Conservation (phyloP, 176 grass and related monocot genomes). For the Tillandsia fasciculata region DNA sequence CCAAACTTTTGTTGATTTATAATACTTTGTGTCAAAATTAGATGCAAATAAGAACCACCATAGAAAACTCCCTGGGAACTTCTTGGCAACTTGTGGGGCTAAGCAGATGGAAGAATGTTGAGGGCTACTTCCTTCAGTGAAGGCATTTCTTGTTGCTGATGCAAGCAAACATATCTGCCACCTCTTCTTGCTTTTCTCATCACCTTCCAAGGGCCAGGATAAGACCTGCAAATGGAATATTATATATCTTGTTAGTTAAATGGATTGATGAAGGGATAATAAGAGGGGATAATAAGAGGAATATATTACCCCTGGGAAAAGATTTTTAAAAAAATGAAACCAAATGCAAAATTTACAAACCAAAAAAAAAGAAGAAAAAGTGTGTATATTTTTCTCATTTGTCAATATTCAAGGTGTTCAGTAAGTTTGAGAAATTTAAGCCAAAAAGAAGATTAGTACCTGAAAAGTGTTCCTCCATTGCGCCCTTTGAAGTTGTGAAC, state of each 20-base stretch:
- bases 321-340: too few relatives aligned
- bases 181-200: constrained; percentile 45
- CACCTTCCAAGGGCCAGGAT: constrained; percentile 85
- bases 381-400: too few relatives aligned
- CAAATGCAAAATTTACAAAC: too few relatives aligned
- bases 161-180: constrained; percentile 58
- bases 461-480: constrained; percentile 83
- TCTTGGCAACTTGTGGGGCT: background rate
- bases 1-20: too few relatives aligned
- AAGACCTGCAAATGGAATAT: constrained; percentile 46
- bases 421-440: too few relatives aligned
- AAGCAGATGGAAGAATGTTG: constrained; percentile 74
- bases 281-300: background rate
- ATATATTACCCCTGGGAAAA: too few relatives aligned
- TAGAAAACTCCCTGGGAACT: background rate
- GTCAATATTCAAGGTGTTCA: too few relatives aligned
- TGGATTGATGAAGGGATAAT: background rate
- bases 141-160: constrained; percentile 82
- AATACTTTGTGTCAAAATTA: too few relatives aligned
- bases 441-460: constrained; percentile 28
- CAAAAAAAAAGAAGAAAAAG: too few relatives aligned
- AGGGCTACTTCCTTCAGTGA: constrained; percentile 88
- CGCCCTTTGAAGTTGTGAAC: constrained; percentile 95
- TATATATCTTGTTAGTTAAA: background rate
- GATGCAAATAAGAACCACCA: too few relatives aligned